Evolutionary conservation across 1,139 yeast species (phyloP), one percentile per base, ranked within the genome.

Genomic region (Saccharomyces uvarum): DNA sequence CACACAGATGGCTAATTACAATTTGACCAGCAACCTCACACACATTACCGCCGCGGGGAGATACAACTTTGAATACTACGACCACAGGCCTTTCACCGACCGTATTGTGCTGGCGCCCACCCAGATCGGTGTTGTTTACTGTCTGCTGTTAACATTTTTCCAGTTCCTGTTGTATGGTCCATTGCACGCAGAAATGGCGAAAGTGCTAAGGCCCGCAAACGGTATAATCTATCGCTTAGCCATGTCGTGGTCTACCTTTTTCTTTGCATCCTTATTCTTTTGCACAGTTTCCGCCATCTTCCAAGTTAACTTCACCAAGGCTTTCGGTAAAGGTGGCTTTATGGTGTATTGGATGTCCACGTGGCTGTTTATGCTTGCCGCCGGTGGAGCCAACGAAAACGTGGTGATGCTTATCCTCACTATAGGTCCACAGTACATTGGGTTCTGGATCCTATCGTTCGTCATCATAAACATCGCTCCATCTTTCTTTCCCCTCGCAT

Each of bases 101-200:
- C 73, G 79, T 2, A 81, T 78, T 2, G 66, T 83, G 26, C 62
- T 77, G 27, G 89, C 88, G 0, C 88, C 91, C 2, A 69, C 81
- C 2, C 88, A 84, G 66, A 83, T 88, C 60, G 96, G 96, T 51
- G 75, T 86, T 57, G 84, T 88, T 69, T 87, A 82, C 68, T 75
- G 86, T 67, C 79, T 88, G 61, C 84, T 88, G 68, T 70, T 87
- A 54, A 82, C 95, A 1, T 76, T 80, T 61, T 77, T 80, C 71
- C 82, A 81, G 59, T 77, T 83, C 63, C 78, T 80, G 56, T 77
- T 84, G 66, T 83, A 83, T 66, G 73, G 73, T 16, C 80, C 79
- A 3, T 66, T 82, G 41, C 87, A 85, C 66, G 70, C 70, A 57
- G 67, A 73, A 38, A 75, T 84, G 52, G 73, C 79, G 8, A 74